Evolutionary conservation across 2,329 filamentous ascomycete species (phyloP).

Genomic region (Paecilomyces sp.): DNA sequence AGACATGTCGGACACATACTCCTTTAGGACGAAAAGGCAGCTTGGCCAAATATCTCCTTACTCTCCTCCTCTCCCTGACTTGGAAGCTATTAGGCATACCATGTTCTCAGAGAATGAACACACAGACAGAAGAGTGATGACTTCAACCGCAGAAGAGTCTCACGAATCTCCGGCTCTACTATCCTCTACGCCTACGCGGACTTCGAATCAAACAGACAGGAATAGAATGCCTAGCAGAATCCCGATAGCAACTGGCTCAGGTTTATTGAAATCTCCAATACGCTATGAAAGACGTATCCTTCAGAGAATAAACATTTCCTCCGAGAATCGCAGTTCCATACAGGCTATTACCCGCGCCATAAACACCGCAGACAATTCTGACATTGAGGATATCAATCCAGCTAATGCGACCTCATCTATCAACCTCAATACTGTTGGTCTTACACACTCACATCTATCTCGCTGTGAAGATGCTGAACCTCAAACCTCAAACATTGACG

Average conservation of each 20-base stretch:
- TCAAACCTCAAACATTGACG: slow-evolving; percentile 8
- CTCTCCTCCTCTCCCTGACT: background rate
- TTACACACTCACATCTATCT: too few relatives aligned
- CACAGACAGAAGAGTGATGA: background rate
- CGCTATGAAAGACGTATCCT: background rate
- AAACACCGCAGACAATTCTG: too few relatives aligned
- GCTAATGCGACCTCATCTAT: background rate
- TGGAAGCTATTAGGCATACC: background rate
- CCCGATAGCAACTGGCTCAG: background rate
- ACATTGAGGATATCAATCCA: background rate
- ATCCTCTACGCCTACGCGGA: too few relatives aligned
- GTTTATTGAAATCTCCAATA: background rate
- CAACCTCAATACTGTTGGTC: slow-evolving; percentile 7
- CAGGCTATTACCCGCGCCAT: background rate
- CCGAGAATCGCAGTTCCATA: background rate
- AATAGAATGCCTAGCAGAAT: background rate
- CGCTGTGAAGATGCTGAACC: background rate
- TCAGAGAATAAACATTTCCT: background rate
- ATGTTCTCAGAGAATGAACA: background rate
- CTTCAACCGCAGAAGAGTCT: background rate
- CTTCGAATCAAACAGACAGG: too few relatives aligned
- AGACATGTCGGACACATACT: background rate
- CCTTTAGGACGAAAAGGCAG: background rate
- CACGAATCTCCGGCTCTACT: background rate
- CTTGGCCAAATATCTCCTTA: background rate